Conservation (phyloP, 495 filamentous ascomycete genomes). For the Pyrenula massariospora region DNA sequence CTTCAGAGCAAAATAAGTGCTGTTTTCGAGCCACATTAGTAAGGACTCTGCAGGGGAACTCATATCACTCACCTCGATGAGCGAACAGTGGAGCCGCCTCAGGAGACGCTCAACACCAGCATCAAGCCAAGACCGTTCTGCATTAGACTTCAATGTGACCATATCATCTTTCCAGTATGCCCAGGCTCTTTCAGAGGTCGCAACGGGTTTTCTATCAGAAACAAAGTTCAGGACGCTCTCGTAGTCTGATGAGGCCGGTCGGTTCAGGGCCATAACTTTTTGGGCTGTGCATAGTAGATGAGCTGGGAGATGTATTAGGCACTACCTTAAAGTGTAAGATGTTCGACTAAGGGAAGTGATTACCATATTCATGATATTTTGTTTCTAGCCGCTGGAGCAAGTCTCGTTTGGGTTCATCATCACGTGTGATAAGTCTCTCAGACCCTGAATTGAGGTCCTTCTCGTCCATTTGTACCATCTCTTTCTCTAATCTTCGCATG, state of each 20-base stretch:
- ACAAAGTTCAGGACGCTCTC: slow-evolving; percentile 20
- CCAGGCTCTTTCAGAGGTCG: slow-evolving; percentile 15
- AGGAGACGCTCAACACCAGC: slow-evolving; percentile 20
- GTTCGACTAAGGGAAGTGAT: neutral
- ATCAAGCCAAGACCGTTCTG: slow-evolving; percentile 28
- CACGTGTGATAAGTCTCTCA: slow-evolving; percentile 1
- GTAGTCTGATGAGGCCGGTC: slow-evolving; percentile 22
- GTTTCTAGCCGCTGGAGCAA: slow-evolving; percentile 16
- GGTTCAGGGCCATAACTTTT: slow-evolving; percentile 18
- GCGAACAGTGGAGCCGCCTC: slow-evolving; percentile 7
- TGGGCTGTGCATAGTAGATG: slow-evolving; percentile 22
- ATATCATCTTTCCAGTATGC: slow-evolving; percentile 25
- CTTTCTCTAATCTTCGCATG: slow-evolving; percentile 7
- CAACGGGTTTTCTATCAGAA: slow-evolving; percentile 12
- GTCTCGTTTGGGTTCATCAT: slow-evolving; percentile 9
- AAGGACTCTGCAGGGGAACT: no score
- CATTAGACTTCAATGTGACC: slow-evolving; percentile 20
- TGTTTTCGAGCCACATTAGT: no score
- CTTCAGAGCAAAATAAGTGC: slow-evolving; percentile 16
- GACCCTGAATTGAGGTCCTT: slow-evolving; percentile 2
- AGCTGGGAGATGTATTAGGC: slow-evolving; percentile 5
- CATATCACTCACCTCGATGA: slow-evolving; percentile 12
- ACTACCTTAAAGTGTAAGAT: neutral
- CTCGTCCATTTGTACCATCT: slow-evolving; percentile 7
- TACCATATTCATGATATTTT: slow-evolving; percentile 23